Evolutionary conservation across 2,329 filamentous ascomycete species (phyloP), one percentile per base, ranked within the genome.

Genomic region (Colletotrichum brevisporum): DNA sequence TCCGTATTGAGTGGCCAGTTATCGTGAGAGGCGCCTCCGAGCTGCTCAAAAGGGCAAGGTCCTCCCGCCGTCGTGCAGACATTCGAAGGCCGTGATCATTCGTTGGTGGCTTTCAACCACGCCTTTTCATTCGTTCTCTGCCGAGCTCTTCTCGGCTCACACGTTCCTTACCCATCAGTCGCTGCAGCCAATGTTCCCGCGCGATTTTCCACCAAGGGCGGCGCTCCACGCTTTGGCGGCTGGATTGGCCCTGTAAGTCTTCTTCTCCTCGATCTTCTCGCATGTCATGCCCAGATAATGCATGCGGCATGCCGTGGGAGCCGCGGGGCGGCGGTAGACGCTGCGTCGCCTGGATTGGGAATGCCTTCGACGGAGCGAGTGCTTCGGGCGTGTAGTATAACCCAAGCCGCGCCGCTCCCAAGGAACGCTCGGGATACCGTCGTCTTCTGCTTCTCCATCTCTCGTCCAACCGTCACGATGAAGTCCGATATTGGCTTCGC

Each of bases 121-220:
- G 4, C 21, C 21, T 24, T 24, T 2, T 3, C 21, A 3, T 24
- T 24, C 21, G 2, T 24, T 24, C 21, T 24, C 21, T 24, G 21
- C 50, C n/a, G 10, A 36, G 48, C 39, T 45, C 16, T n/a, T 15
- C 9, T 31, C 50, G 24, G 50, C 39, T 47, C 41, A 47, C 54
- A n/a, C 59, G 50, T 52, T 52, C 50, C 5, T 24, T 52, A 52
- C 50, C 5, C 21, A 47, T 18, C 41, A 16, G 24, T 39, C 24
- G 16, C 10, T 27, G 27, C 56, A 21, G 21, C 21, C 5, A 15
- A 63, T 63, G 45, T 41, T 64, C 16, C 27, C 53, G 10, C 13
- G 18, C 26, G 59, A 53, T 64, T 48, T 58, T 41, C 60, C 60
- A 64, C 53, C 60, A 58, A 63, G 53, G 39, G 60, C 53, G 21